Evolutionary conservation across 23 red algal genomes (phyloP).

Genomic region (Gracilaria vermiculophylla): DNA sequence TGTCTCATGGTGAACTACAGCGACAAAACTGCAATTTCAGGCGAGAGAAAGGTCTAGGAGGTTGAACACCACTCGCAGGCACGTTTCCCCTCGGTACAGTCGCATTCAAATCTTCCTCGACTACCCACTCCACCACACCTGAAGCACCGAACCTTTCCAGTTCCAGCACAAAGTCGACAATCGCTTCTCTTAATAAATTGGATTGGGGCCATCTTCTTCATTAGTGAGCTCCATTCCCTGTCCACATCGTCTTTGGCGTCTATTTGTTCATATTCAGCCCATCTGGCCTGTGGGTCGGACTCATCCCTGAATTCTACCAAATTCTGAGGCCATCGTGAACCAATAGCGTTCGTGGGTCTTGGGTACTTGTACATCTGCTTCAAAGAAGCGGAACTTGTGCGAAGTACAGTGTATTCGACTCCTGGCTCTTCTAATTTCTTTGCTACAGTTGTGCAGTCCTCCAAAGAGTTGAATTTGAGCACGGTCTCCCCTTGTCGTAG

Average conservation of each 20-base stretch:
- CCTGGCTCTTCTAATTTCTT: conserved; percentile 19
- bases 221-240: conserved; percentile 41
- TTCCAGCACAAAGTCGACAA: conserved; percentile 40
- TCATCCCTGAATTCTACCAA: conserved; percentile 15
- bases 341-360: neutral
- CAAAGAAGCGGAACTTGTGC: neutral
- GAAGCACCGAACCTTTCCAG: conserved; percentile 34
- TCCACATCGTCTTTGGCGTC: conserved; percentile 25
- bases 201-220: conserved; percentile 13
- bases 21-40: too few relatives aligned
- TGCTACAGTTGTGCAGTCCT: conserved; percentile 16
- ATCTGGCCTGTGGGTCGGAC: conserved; percentile 6
- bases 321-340: conserved; percentile 7
- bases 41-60: neutral
- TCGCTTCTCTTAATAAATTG: neutral
- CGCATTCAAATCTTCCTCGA: conserved; percentile 7
- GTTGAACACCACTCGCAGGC: conserved; percentile 45
- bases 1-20: too few relatives aligned
- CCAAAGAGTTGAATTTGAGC: conserved; percentile 3
- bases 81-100: conserved; percentile 25
- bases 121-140: conserved; percentile 45
- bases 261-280: conserved; percentile 48
- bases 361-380: conserved; percentile 19
- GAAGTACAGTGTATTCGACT: conserved; percentile 15
- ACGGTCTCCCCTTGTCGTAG: conserved; percentile 38